Percentiles rank a stretch among this genome's conserved stretches.
These are phyloP conservation scores for Sugiyamaella pinicola DNA, from an alignment of 1,139 yeast genomes.

Conservation along the genomic window DNA sequence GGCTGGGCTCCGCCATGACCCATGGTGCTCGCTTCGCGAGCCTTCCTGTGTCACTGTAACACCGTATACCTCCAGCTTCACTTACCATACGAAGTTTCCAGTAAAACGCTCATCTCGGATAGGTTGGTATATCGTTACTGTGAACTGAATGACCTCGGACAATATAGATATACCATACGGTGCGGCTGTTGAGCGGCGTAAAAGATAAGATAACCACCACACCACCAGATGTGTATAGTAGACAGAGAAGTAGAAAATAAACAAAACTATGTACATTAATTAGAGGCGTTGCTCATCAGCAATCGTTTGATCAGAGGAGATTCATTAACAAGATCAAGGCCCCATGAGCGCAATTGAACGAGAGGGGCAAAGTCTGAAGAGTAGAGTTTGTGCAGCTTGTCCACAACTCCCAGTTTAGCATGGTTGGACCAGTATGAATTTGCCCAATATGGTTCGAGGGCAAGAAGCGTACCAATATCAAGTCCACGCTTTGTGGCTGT, in stretches of 20 bases:
- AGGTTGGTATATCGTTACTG: background rate
- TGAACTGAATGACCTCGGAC: background rate
- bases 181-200: conserved; percentile 4
- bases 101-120: conserved; percentile 59
- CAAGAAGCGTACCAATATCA: conserved; percentile 83
- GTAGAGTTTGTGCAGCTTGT: conserved; percentile 86
- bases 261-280: conserved; percentile 18
- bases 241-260: background rate
- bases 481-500: conserved; percentile 73
- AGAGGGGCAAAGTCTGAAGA: conserved; percentile 73
- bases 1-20: no score
- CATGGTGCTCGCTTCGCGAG: no score
- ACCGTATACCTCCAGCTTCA: conserved; percentile 13
- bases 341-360: conserved; percentile 73
- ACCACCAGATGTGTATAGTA: background rate
- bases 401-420: conserved; percentile 81
- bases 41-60: no score
- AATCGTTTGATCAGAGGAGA: conserved; percentile 62
- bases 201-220: conserved; percentile 7
- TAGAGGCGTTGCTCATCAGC: conserved; percentile 54
- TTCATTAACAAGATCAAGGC: conserved; percentile 68
- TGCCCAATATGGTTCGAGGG: conserved; percentile 83
- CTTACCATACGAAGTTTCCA: conserved; percentile 58
- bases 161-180: background rate
- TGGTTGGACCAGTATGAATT: conserved; percentile 81